Evolutionary conservation across 352 stramenopile species (phyloP), one percentile per base, ranked within the genome.

Genomic region (Globisporangium paddicum): DNA sequence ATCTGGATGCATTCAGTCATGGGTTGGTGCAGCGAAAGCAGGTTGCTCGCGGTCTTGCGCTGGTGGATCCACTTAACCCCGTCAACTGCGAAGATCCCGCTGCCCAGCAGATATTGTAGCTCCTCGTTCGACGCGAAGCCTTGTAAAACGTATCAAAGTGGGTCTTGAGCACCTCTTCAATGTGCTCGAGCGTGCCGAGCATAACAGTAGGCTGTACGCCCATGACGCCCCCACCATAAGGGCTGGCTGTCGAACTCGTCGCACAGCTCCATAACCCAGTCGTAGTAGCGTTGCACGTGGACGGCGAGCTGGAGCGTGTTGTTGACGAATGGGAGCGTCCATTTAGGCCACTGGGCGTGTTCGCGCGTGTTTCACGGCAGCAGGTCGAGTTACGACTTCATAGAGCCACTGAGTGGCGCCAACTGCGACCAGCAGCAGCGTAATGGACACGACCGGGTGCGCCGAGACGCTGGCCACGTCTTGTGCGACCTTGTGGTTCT

Each of bases 31-130:
- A 77, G 68, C 21, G 61, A 34, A 2, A 68, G 62, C 23, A 69
- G 47, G 28, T 58, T 53, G 53, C 55, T 68, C 16, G 56, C 54
- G 14, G 66, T 66, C 46, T 66, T 71, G 19, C 75, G 68, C 56
- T 87, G 77, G 48, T 65, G 49, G 18, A 70, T 38, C 77, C 77
- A 86, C 25, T 37, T 30, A 5, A 8, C 2, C 14, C 57, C 50
- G 14, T 69, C 63, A 10, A 57, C 57, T 6, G 63, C 63, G 10
- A 69, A 67, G 58, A 69, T 69, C 7, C 63, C 63, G 34, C 63
- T 34, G 23, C 59, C 58, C 3, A 69, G 55, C 16, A 69, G 35
- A 35, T 63, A 58, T 6, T 26, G 34, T 30, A 69, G 38, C 26
- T 61, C 67, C 23, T 54, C 53, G 8, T 35, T 66, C 63, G 56